phyloP scores from a whole-genome alignment of 768 basidiomycete species.

The Postia placenta region DNA sequence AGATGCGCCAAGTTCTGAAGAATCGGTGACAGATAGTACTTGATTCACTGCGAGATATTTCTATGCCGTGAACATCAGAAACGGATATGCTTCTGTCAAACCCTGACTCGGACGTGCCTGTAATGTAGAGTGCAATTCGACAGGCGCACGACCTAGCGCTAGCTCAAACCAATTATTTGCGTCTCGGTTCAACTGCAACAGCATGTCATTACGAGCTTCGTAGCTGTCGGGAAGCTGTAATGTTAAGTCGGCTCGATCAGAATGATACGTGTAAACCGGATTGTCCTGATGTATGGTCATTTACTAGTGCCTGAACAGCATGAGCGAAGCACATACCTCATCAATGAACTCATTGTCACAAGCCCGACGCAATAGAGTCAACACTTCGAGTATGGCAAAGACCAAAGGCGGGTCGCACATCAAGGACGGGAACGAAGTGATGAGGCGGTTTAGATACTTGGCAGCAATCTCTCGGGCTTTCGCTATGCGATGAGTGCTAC shows the following conservation, averaged over 20 bases:
- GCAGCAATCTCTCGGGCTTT: conserved; percentile 80
- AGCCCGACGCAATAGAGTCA: conserved; percentile 81
- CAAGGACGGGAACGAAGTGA: conserved; percentile 89
- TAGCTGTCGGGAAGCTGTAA: conserved; percentile 86
- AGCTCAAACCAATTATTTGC: conserved; percentile 83
- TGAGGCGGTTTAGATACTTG: conserved; percentile 77
- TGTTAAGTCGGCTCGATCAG: conserved; percentile 67
- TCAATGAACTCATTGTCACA: conserved; percentile 89
- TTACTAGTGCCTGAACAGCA: not conserved
- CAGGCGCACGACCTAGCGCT: conserved; percentile 81
- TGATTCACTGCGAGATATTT: conserved; percentile 83
- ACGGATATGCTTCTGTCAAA: not conserved
- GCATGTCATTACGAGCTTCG: conserved; percentile 76
- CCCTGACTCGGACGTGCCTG: conserved; percentile 48
- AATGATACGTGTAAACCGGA: conserved; percentile 76
- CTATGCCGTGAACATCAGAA: conserved; percentile 32
- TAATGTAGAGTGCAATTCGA: conserved; percentile 87
- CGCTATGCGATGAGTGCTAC: conserved; percentile 75
- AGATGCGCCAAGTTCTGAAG: conserved; percentile 87
- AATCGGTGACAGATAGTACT: conserved; percentile 59
- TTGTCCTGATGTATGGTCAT: conserved; percentile 57
- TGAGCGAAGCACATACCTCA: conserved; percentile 50
- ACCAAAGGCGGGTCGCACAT: conserved; percentile 89
- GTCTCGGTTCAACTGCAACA: conserved; percentile 65
- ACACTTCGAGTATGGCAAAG: conserved; percentile 83